These are phyloP conservation scores for Grammothele lineata DNA, from an alignment of 768 basidiomycete genomes.

Conservation along the genomic window DNA sequence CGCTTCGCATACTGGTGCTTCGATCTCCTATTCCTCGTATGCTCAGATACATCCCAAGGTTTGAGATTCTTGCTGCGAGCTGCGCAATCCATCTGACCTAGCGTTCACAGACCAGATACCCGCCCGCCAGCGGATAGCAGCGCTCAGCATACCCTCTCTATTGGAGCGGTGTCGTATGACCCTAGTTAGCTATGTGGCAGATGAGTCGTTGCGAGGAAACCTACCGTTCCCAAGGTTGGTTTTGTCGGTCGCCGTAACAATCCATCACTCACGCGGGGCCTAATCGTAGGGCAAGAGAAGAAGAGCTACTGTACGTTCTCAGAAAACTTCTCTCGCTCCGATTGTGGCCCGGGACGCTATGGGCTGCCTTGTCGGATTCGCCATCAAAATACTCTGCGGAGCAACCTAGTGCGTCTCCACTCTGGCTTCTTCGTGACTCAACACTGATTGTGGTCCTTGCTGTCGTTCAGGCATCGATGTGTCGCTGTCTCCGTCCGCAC, in stretches of 20 bases:
- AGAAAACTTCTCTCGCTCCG: conserved; percentile 67
- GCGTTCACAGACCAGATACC: conserved; percentile 50
- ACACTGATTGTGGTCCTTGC: too few species aligned
- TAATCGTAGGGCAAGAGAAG: conserved; percentile 83
- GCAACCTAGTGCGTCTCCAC: conserved; percentile 50
- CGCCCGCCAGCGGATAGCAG: conserved; percentile 64
- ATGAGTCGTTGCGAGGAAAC: conserved; percentile 78
- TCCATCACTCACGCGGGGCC: too few species aligned
- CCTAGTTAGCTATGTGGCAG: conserved; percentile 74
- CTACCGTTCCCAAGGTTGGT: conserved; percentile 83
- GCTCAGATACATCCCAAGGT: conserved; percentile 65
- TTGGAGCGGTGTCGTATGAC: conserved; percentile 71
- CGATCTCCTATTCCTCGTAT: conserved; percentile 79
- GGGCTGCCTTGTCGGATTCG: conserved; percentile 68
- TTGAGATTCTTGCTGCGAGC: conserved; percentile 6
- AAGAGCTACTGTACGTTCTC: conserved; percentile 83
- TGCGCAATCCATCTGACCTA: conserved; percentile 1
- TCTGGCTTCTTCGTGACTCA: not conserved
- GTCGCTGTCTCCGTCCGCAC: conserved; percentile 42
- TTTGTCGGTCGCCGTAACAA: not conserved
- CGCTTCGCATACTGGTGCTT: conserved; percentile 93
- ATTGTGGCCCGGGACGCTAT: conserved; percentile 74
- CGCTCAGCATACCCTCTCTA: conserved; percentile 65
- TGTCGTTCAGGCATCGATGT: conserved; percentile 35
- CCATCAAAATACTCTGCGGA: conserved; percentile 50